phyloP scores from a whole-genome alignment of 2,329 filamentous ascomycete genomes.

The Zarea fungicola region DNA sequence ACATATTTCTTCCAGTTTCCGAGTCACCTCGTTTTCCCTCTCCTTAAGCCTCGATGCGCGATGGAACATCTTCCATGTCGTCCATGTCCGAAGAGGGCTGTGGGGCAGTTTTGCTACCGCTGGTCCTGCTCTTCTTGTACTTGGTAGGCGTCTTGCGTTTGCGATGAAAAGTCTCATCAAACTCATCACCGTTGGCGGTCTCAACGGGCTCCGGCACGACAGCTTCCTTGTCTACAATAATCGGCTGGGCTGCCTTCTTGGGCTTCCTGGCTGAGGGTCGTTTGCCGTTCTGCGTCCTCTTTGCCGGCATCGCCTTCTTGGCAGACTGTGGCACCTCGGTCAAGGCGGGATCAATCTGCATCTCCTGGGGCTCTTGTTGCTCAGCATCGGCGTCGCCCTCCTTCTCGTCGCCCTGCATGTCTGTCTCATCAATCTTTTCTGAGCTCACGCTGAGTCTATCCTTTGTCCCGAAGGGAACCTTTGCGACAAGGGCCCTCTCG shows the following conservation, averaged over 20 bases:
- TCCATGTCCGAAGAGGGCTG: constrained; percentile 33
- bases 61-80: constrained; percentile 39
- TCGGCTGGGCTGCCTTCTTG: constrained; percentile 25
- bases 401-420: constrained; percentile 13
- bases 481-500: constrained; percentile 27
- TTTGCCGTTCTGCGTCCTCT: constrained; percentile 20
- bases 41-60: not conserved
- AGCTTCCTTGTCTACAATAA: constrained; percentile 23
- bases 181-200: constrained; percentile 19
- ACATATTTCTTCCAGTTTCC: too few relatives aligned
- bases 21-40: too few relatives aligned
- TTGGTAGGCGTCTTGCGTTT: constrained; percentile 25
- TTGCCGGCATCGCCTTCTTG: constrained; percentile 24
- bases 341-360: constrained; percentile 29
- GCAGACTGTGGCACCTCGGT: constrained; percentile 14
- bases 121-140: constrained; percentile 18
- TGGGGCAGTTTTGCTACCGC: constrained; percentile 11
- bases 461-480: constrained; percentile 4
- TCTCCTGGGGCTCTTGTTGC: constrained; percentile 18
- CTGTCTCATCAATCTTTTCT: constrained; percentile 23
- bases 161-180: constrained; percentile 22
- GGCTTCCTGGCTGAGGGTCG: constrained; percentile 19
- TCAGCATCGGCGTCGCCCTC: constrained; percentile 1
- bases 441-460: constrained; percentile 21
- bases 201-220: constrained; percentile 12